Conservation (phyloP, 495 filamentous ascomycete species). For the Beverwykella pulmonaria region DNA sequence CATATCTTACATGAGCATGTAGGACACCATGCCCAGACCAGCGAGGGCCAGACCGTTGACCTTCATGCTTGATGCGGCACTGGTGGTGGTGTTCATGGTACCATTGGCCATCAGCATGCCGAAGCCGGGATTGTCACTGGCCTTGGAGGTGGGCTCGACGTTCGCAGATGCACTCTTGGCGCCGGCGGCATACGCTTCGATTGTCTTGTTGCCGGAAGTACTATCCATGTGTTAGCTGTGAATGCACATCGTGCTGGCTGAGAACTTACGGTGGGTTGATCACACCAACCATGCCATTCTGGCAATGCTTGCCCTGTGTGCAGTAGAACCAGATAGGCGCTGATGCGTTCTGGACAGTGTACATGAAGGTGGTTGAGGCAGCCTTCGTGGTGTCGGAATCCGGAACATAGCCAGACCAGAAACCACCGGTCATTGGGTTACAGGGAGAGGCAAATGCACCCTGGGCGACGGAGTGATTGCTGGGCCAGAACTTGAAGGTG, state of each 20-base stretch:
- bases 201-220: constrained; percentile 22
- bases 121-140: background rate
- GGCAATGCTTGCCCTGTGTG: constrained; percentile 55
- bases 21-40: constrained; percentile 30
- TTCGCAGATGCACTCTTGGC: constrained; percentile 5
- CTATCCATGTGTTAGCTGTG: constrained; percentile 8
- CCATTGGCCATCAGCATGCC: constrained; percentile 20
- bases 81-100: background rate
- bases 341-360: constrained; percentile 49
- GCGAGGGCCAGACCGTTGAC: constrained; percentile 17
- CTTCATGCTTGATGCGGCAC: constrained; percentile 19
- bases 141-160: constrained; percentile 4
- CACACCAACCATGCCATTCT: constrained; percentile 55
- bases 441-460: constrained; percentile 37
- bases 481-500: constrained; percentile 71
- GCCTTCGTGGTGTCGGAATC: constrained; percentile 3
- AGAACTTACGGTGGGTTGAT: constrained; percentile 51
- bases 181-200: constrained; percentile 2
- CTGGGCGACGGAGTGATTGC: constrained; percentile 40
- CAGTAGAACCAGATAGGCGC: constrained; percentile 65
- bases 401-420: constrained; percentile 42
- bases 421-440: constrained; percentile 32
- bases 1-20: constrained; percentile 20
- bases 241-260: too few relatives aligned
- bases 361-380: constrained; percentile 46